Percentiles rank a stretch among this genome's conserved stretches.
phyloP scores from a whole-genome alignment of 192 early-diverging fungal species.

The Linnemannia zychae region DNA sequence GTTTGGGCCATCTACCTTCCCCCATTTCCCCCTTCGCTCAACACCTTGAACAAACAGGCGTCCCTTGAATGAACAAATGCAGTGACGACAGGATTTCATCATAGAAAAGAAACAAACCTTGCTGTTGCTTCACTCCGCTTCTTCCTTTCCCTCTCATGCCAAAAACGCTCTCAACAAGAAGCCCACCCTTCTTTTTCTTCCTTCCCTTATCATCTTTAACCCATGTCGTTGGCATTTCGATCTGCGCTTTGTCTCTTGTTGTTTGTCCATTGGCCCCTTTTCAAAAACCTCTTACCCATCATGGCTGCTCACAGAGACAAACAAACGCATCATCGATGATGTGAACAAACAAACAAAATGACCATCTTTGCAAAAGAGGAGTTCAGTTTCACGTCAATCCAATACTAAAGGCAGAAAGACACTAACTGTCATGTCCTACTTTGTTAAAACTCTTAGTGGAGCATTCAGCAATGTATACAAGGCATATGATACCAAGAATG shows the following conservation, averaged over 20 bases:
- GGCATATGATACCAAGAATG: conserved; percentile 67
- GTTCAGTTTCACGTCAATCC: not conserved
- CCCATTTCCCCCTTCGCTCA: not conserved
- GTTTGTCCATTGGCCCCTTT: not conserved
- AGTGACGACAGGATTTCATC: conserved; percentile 8
- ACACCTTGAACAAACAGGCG: not conserved
- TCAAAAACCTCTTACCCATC: not conserved
- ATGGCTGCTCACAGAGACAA: not conserved
- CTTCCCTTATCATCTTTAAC: not conserved
- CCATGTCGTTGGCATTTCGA: conserved; percentile 10
- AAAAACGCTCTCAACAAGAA: not conserved
- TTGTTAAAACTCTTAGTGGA: conserved; percentile 64
- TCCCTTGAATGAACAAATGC: not conserved
- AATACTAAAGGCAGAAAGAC: too few relatives aligned
- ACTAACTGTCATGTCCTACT: not conserved
- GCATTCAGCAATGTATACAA: conserved; percentile 88
- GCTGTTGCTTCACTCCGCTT: not conserved
- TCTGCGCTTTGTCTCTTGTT: not conserved
- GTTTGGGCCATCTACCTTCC: not conserved
- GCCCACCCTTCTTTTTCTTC: not conserved
- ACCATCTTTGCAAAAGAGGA: not conserved
- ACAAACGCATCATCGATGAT: conserved; percentile 3
- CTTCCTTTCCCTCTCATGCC: not conserved
- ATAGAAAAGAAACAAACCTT: not conserved
- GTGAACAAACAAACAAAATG: not conserved